Evolutionary conservation across 352 stramenopile genomes (phyloP), one percentile per base, ranked within the genome.

Genomic region (Aphanomyces stellatus): DNA sequence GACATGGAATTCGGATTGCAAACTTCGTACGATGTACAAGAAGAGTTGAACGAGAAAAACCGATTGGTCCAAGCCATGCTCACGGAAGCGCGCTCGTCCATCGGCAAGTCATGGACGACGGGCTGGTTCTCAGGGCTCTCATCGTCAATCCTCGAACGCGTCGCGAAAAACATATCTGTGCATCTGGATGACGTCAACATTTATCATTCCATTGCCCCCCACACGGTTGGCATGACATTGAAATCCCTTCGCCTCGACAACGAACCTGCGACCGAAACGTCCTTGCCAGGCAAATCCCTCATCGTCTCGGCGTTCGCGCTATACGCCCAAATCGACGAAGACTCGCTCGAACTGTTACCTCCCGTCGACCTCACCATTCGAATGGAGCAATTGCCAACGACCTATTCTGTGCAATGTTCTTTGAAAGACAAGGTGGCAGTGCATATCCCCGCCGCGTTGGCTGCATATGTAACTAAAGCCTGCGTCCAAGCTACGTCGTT

Each of bases 11-110:
- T 67, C 19, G 10, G 57, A 10, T 25, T 51, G 2, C 48, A 53
- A 31, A 31, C 10, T 13, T 22, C 7, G 4, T 51, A 67, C 24
- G 60, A 67, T 31, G 19, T 67, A 15, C 46, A 57, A 57, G 22
- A 19, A 25, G 60, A 67, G 28, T 15, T 67, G 8, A 15, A 67
- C 7, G 11, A 55, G 24, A 67, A 67, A 27, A 67, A 67, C 42
- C 42, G 27, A 13, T 4, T 27, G 24, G 41, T 67, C 7, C 41
- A 67, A 31, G 40, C 28, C 5, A 10, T 67, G 46, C 60, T 57
- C 10, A 30, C 60, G 4, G n/a, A 34, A 13, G 41, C 40, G 17
- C 17, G 15, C 13, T 17, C 60, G 49, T 53, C 59, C 27, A 11
- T 57, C 42, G 42, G 13, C 42, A 10, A 37, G 25, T 65, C 57